phyloP scores from a whole-genome alignment of 139 green algal species.

The Micractinium conductrix region DNA sequence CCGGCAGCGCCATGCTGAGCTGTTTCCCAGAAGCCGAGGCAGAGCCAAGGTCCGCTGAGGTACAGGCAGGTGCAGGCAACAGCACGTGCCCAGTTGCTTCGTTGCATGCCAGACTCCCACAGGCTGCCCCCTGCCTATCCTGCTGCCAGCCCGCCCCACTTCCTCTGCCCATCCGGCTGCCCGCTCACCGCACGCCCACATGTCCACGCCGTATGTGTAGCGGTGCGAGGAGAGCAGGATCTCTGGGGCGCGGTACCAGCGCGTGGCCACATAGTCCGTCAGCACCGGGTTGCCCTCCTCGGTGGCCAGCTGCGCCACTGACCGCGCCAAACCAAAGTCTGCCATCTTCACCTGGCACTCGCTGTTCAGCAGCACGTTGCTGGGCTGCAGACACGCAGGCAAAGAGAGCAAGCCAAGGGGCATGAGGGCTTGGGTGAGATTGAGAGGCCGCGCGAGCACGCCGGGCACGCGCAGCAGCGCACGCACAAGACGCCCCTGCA shows the following conservation, averaged over 20 bases:
- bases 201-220: conserved; percentile 98
- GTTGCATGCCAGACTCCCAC: too few relatives aligned
- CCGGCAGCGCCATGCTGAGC: too few relatives aligned
- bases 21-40: too few relatives aligned
- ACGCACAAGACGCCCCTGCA: too few relatives aligned
- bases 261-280: conserved; percentile 99
- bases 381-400: conserved; percentile 74
- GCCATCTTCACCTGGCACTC: conserved; percentile 98
- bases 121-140: background rate
- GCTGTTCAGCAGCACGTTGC: conserved; percentile 98
- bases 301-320: conserved; percentile 66
- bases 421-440: too few relatives aligned
- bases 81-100: background rate
- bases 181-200: conserved; percentile 96
- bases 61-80: background rate
- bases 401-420: too few relatives aligned
- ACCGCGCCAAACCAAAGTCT: conserved; percentile 94
- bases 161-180: background rate
- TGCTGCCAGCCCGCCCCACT: background rate
- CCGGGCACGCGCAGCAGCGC: too few relatives aligned
- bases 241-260: conserved; percentile 96
- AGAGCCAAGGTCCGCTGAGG: too few relatives aligned
- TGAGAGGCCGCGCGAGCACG: too few relatives aligned
- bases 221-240: conserved; percentile 94
- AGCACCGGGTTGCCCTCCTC: conserved; percentile 77